phyloP scores from a whole-genome alignment of 2,329 filamentous ascomycete genomes.

The Fusarium annulatum region DNA sequence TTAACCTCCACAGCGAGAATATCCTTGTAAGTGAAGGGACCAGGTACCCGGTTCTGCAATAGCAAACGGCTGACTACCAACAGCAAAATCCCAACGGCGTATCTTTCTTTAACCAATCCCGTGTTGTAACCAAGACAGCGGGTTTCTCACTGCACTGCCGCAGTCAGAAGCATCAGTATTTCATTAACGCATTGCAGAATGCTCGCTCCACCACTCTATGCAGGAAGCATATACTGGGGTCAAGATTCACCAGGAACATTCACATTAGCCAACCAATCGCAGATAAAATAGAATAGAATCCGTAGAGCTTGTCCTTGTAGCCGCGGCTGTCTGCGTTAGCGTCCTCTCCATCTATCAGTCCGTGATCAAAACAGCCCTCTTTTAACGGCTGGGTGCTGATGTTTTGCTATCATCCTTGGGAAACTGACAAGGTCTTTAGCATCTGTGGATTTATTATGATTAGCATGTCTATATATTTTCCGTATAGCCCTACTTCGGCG shows the following conservation, averaged over 20 bases:
- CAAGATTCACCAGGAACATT: too few species aligned
- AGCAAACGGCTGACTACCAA: not conserved
- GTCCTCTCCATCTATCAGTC: not conserved
- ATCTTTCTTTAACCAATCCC: not conserved
- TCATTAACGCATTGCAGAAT: not conserved
- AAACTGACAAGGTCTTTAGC: not conserved
- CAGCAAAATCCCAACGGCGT: not conserved
- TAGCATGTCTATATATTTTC: not conserved
- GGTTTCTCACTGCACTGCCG: not conserved
- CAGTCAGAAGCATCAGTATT: not conserved
- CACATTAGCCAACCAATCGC: accelerated
- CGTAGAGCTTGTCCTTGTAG: not conserved
- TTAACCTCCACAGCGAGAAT: not conserved
- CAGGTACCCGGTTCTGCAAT: not conserved
- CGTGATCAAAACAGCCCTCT: not conserved
- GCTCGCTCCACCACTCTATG: not conserved
- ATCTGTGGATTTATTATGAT: not conserved
- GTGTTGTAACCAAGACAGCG: not conserved
- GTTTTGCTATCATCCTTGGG: not conserved
- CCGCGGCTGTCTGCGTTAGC: not conserved
- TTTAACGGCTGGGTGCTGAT: not conserved
- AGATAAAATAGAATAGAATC: not conserved
- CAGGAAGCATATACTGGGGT: not conserved
- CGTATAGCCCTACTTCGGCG: accelerated
- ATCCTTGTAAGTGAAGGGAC: not conserved